phyloP scores from a whole-genome alignment of 2,329 filamentous ascomycete species.

The Xylaria sp. region DNA sequence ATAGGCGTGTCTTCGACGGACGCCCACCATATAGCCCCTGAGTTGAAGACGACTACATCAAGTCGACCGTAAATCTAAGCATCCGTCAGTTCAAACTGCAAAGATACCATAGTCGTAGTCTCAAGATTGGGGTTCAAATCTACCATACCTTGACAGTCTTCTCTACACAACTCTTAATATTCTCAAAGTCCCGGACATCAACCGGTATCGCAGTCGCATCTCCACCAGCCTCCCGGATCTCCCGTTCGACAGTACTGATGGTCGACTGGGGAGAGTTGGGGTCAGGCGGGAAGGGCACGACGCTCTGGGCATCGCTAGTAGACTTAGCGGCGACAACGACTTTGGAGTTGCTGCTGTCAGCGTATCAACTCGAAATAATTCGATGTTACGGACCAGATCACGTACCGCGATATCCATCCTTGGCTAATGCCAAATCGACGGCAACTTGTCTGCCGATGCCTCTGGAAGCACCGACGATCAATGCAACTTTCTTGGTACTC shows the following conservation, averaged over 20 bases:
- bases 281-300: slow-evolving; percentile 62
- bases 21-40: slow-evolving; percentile 81
- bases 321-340: slow-evolving; percentile 76
- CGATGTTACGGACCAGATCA: background rate
- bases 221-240: slow-evolving; percentile 62
- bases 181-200: slow-evolving; percentile 61
- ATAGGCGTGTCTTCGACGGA: slow-evolving; percentile 66
- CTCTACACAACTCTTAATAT: slow-evolving; percentile 55
- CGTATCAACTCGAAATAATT: background rate
- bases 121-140: background rate
- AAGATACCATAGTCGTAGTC: too few species aligned
- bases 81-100: too few species aligned
- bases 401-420: slow-evolving; percentile 63
- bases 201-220: slow-evolving; percentile 61
- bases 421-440: slow-evolving; percentile 70
- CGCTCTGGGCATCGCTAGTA: slow-evolving; percentile 55
- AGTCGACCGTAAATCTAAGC: slow-evolving; percentile 60
- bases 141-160: slow-evolving; percentile 44
- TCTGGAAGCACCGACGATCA: slow-evolving; percentile 70
- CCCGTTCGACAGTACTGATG: slow-evolving; percentile 71
- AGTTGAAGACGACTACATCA: slow-evolving; percentile 76
- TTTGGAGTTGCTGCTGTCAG: slow-evolving; percentile 29
- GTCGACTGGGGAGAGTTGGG: slow-evolving; percentile 71
- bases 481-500: slow-evolving; percentile 49
- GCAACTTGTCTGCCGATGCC: slow-evolving; percentile 79